Base-by-base conservation (phyloP, 345 rosid species). In the Salix koriyanagi region DNA sequence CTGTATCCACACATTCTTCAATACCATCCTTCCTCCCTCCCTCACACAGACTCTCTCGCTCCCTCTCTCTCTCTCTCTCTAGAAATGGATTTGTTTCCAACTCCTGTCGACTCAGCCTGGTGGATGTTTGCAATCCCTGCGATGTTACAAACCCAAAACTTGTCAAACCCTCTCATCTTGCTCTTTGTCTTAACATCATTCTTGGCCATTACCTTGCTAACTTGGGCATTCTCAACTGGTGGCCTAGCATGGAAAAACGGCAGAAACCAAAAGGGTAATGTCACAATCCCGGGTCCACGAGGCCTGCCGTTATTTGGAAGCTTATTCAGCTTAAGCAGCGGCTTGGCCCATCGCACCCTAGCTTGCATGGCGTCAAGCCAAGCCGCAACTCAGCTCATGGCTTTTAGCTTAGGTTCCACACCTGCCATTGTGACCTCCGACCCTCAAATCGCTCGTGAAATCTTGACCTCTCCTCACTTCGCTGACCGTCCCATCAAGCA, bases 161-260 rank as follows among this genome's bases (percentile, higher is more conserved):
- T 84, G 4, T 34, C 76, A 12, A 71, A 74, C 44, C 58, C 54
- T 19, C 61, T 32, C 10, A 15, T 82, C 60, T 18, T 69, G 48
- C 19, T 82, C 65, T 61, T 76, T 41, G 18, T 82, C 37, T 37
- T 81, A 37, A 16, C 76, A 41, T 76, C 85, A 9, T 37, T 80
- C 50, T 6, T 75, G 10, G 75, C 64, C 4, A 41, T 73, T 15
- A 80, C 67, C 36, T 15, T 80, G 0, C 67, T 76, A 1, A 75
- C 87, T 3, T 80, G 90, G 90, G 80, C 73, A 37, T 65, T 80
- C 41, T 23, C 82, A 32, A 19, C 79, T 10, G 92, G 90, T 2
- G 92, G 89, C 37, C 26, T 68, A 0, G 89, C 90, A 7, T 89
- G 90, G 89, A 83, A 75, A 74, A 79, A 83, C 36, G 87, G 88